Evolutionary conservation across 2,329 filamentous ascomycete genomes (phyloP), one percentile per base, ranked within the genome.

Genomic region (Aaosphaeria arxii): DNA sequence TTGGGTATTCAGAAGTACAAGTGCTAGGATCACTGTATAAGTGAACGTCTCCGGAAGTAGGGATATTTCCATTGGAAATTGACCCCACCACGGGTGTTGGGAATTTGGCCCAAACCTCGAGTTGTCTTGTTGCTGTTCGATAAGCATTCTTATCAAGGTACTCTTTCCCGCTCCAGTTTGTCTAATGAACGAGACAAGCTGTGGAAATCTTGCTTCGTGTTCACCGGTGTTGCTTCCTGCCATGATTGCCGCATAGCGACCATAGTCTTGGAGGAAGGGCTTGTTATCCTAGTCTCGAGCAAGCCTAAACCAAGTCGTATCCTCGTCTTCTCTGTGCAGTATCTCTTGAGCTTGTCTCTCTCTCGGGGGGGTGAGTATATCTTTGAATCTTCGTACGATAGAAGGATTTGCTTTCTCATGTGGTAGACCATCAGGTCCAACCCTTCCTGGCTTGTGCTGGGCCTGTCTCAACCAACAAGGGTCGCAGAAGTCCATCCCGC

Each of bases 1-100:
- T 65, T 0, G 77, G 77, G 6, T 67, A 54, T 4, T 64, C 62
- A 7, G 66, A 63, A 11, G 59, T 53, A 29, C 70, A 62, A 3
- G 72, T 75, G 1, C 65, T 58, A 2, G 77, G 77, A 50, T 81
- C 78, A 1, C 69, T 65, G 49, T 81, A 81, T 4, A 81, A 62
- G 57, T 81, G 58, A 36, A 61, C 58, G 39, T 61, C 52, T 11
- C 40, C 56, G 7, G 58, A 61, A 1, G 58, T 59, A 6, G 56
- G 56, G 39, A 46, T 33, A 39, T 51, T 46, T 28, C 47, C 32
- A 31, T 40, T 42, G 13, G 33, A 38, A 36, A 33, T 32, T 5
- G 42, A 40, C 13, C 57, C 55, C 11, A 46, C 47, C 4, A 59
- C 49, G 7, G 55, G 55, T 30, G 51, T 48, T 4, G 35, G 50